phyloP scores from a whole-genome alignment of 2,329 filamentous ascomycete species.

The Herpotrichia juniperi region DNA sequence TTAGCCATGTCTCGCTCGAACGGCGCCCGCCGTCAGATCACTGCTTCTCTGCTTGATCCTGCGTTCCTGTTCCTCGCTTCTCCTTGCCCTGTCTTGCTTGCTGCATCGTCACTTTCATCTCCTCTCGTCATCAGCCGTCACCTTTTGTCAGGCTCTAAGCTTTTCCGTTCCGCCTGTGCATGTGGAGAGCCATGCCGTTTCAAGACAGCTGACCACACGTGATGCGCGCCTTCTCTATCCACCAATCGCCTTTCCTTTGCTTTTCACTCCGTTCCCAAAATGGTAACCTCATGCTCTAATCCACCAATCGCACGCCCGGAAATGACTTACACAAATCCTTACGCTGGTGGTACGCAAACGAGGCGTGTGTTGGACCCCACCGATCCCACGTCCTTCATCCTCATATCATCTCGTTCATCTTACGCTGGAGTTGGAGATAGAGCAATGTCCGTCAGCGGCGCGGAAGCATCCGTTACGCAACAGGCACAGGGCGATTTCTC shows the following conservation, averaged over 20 bases:
- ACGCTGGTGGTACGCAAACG: too few relatives aligned
- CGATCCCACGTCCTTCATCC: background rate
- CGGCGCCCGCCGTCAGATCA: slow-evolving; percentile 3
- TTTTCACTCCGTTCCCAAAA: slow-evolving; percentile 10
- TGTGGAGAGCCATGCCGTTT: background rate
- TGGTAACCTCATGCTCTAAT: slow-evolving; percentile 1
- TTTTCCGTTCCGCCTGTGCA: background rate
- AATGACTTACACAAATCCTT: background rate
- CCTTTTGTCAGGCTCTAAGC: background rate
- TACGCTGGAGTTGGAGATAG: background rate
- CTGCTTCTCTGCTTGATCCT: background rate
- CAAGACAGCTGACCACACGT: slow-evolving; percentile 4
- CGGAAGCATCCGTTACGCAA: slow-evolving; percentile 9
- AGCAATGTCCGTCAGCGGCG: slow-evolving; percentile 8
- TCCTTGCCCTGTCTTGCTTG: background rate
- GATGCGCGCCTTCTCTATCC: background rate
- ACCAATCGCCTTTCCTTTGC: background rate
- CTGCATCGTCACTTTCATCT: background rate
- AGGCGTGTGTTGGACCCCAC: background rate
- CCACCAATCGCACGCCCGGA: slow-evolving; percentile 6
- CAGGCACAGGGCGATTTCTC: background rate
- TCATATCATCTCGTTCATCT: background rate
- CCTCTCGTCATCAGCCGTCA: background rate
- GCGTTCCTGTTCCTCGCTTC: background rate
- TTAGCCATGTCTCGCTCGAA: background rate